Conservation (phyloP, 2,329 filamentous ascomycete species). For the Xenosphaeropsis pyriputrescens region DNA sequence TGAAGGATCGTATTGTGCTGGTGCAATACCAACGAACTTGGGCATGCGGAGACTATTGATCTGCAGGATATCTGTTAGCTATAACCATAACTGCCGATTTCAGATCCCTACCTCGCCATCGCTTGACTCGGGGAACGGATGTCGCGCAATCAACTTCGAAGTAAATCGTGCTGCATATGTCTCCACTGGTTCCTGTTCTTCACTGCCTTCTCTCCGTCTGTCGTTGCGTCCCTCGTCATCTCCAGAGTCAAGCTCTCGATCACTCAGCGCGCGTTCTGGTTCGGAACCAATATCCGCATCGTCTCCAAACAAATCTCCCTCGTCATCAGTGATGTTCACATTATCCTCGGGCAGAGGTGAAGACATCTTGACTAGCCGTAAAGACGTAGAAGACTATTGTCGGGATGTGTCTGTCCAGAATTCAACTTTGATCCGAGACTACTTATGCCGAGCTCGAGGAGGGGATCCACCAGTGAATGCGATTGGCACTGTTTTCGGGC, state of each 20-base stretch:
- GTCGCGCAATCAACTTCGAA: conserved; percentile 51
- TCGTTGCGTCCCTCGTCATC: conserved; percentile 50
- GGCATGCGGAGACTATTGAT: conserved; percentile 59
- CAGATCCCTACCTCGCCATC: conserved; percentile 45
- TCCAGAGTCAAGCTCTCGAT: conserved; percentile 47
- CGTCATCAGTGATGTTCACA: conserved; percentile 34
- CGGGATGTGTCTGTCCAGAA: no score
- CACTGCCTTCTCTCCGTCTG: conserved; percentile 25
- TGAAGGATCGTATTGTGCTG: conserved; percentile 49
- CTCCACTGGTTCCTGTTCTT: conserved; percentile 27
- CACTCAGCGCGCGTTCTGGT: conserved; percentile 28
- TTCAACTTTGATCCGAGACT: no score
- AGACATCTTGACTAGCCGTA: not conserved
- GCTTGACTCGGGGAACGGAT: conserved; percentile 54
- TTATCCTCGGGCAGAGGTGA: conserved; percentile 4
- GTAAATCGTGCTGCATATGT: conserved; percentile 35
- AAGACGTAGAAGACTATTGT: not conserved
- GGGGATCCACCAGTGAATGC: not conserved
- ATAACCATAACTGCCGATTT: conserved; percentile 4
- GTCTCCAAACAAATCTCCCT: conserved; percentile 48
- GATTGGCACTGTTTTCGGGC: not conserved
- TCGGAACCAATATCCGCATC: conserved; percentile 22
- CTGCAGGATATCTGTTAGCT: conserved; percentile 22
- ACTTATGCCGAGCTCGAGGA: no score
- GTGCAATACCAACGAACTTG: conserved; percentile 55